Evolutionary conservation across 73 alveolate species (phyloP), one percentile per base, ranked within the genome.

Genomic region (Tetrahymena elliotti): DNA sequence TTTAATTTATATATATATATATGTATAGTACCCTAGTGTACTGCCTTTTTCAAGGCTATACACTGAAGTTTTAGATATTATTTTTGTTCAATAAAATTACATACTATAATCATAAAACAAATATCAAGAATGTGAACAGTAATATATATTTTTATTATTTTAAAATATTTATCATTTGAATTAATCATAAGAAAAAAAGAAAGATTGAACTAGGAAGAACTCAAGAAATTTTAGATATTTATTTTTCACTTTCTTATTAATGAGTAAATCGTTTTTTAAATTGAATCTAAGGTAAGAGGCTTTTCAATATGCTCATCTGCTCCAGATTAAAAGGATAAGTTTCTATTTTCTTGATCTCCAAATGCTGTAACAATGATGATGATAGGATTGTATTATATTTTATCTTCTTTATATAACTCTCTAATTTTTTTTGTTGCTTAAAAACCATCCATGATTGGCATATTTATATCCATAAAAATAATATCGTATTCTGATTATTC

Each of bases 401-500:
- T 68, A 31, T 31, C n/a, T 31, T 68, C 38, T 68, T 68, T 68
- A 22, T 68, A 31, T 4, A 68, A 16, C 18, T 84, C 53, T 94
- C 93, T 34, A 8, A 94, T 88, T 18, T 38, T 35, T 88, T 52
- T 94, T 12, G 96, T 94, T 8, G 96, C 94, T 6, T 33, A 52
- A 88, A 84, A 94, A 12, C 96, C 96, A 94, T 94, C 96, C 95
- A 88, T 94, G 3, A 94, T 34, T 11, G 96, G 96, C 96, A 94
- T 94, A 20, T 94, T 94, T 5, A 94, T 94, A 94, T 94, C 96
- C 96, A 94, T 94, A 47, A 94, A 88, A 18, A 94, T 94, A 7
- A 94, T 33, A 40, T 92, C 93, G 8, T 18, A 84, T 84, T 84
- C 12, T 1, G 52, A 22, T 38, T 84, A 84, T 84, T 84, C 39